phyloP scores from a whole-genome alignment of 140 eudicot genomes.

The Eryngium alpinum region DNA sequence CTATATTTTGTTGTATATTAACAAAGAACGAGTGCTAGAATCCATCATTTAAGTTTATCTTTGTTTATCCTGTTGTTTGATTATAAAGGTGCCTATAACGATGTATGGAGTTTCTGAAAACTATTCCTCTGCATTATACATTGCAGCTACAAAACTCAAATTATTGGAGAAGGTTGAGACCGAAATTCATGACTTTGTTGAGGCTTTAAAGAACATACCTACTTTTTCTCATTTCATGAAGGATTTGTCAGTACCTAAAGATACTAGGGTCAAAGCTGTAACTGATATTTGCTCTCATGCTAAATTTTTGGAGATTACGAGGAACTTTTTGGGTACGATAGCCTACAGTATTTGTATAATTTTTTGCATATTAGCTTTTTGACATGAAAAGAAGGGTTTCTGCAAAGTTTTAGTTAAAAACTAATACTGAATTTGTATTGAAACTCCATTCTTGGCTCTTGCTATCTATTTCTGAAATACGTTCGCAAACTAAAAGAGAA shows the following conservation, averaged over 20 bases:
- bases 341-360: background rate
- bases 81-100: slow-evolving; percentile 64
- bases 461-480: background rate
- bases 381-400: background rate
- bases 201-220: slow-evolving; percentile 56
- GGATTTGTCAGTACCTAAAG: slow-evolving; percentile 64
- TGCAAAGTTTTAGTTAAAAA: background rate
- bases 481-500: background rate
- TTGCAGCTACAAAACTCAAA: slow-evolving; percentile 68
- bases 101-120: slow-evolving; percentile 79
- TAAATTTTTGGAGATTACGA: slow-evolving; percentile 65
- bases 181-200: slow-evolving; percentile 58
- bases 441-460: background rate
- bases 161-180: slow-evolving; percentile 80
- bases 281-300: slow-evolving; percentile 58
- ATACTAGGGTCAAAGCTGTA: slow-evolving; percentile 57
- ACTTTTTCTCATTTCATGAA: slow-evolving; percentile 72
- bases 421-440: background rate
- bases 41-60: background rate
- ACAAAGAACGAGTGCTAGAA: background rate
- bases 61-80: slow-evolving; percentile 8
- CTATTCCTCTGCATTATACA: slow-evolving; percentile 78
- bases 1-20: background rate
- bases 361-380: background rate
- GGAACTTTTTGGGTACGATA: slow-evolving; percentile 63